Conservation (phyloP, 176 grass and related monocot species). For the Ensete glaucum region DNA sequence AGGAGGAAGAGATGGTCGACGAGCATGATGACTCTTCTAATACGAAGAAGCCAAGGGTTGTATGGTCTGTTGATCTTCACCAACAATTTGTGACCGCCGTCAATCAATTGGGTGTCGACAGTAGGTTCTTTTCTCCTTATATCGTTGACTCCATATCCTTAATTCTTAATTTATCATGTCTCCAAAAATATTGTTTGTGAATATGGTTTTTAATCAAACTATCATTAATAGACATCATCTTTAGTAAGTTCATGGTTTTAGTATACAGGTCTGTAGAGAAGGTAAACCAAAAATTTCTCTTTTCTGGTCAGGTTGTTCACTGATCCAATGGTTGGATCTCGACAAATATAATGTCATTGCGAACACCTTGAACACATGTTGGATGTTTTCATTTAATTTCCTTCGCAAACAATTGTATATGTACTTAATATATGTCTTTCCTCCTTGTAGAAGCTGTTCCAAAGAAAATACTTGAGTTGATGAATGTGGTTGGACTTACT, state of each 20-base stretch:
- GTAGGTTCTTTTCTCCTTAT: neutral
- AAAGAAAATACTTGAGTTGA: slow-evolving; percentile 24
- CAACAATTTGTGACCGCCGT: neutral
- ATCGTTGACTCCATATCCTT: neutral
- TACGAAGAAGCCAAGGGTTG: slow-evolving; percentile 6
- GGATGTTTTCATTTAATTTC: neutral
- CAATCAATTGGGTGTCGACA: neutral
- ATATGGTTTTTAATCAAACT: neutral
- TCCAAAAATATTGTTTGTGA: neutral
- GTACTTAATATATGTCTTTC: neutral
- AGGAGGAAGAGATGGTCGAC: neutral
- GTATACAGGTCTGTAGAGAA: too few species aligned
- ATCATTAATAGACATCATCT: too few species aligned
- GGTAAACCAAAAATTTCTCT: too few species aligned
- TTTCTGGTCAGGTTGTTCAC: too few species aligned
- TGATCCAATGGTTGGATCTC: too few species aligned
- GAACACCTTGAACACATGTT: neutral
- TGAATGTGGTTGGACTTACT: slow-evolving; percentile 7
- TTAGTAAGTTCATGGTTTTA: too few species aligned
- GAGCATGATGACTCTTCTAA: neutral
- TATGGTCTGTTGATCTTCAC: slow-evolving; percentile 3
- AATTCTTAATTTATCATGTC: neutral
- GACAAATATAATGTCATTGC: neutral
- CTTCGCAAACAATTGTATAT: neutral
- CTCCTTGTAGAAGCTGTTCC: slow-evolving; percentile 22